Evolutionary conservation across 441 rosid species (phyloP).

Genomic region (Populus tomentosa): DNA sequence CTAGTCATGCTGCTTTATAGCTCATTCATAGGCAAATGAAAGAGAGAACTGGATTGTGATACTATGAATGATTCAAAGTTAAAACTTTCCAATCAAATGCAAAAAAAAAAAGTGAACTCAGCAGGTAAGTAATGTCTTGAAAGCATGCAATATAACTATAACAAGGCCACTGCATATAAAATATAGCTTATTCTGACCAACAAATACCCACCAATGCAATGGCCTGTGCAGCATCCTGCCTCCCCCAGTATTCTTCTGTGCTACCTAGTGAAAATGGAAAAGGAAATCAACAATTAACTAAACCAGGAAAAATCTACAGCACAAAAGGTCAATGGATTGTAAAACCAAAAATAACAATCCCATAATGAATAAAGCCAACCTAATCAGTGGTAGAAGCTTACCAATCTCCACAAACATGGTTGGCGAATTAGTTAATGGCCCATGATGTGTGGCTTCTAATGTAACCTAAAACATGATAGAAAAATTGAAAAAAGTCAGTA

Average conservation of each 20-base stretch:
- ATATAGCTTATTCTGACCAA: background rate
- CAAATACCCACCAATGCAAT: conserved; percentile 58
- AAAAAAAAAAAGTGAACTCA: background rate
- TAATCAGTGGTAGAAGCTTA: conserved; percentile 11
- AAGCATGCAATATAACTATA: background rate
- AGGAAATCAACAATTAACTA: conserved; percentile 7
- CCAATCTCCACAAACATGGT: conserved; percentile 86
- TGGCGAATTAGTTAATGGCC: conserved; percentile 64
- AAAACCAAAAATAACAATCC: background rate
- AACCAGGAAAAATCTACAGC: background rate
- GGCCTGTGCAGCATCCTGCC: conserved; percentile 75
- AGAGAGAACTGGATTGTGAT: background rate
- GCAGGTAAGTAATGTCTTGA: background rate
- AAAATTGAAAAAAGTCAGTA: conserved; percentile 2
- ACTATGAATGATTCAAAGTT: background rate
- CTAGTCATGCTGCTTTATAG: background rate
- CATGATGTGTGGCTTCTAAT: conserved; percentile 87
- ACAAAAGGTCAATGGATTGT: background rate
- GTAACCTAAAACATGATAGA: conserved; percentile 44
- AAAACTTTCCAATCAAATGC: background rate
- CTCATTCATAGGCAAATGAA: background rate
- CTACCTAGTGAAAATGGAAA: conserved; percentile 49
- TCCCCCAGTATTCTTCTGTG: conserved; percentile 78
- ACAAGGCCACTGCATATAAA: background rate
- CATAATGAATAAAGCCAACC: background rate